Conservation (phyloP, 768 basidiomycete genomes). For the Xerocomus spinulosus region DNA sequence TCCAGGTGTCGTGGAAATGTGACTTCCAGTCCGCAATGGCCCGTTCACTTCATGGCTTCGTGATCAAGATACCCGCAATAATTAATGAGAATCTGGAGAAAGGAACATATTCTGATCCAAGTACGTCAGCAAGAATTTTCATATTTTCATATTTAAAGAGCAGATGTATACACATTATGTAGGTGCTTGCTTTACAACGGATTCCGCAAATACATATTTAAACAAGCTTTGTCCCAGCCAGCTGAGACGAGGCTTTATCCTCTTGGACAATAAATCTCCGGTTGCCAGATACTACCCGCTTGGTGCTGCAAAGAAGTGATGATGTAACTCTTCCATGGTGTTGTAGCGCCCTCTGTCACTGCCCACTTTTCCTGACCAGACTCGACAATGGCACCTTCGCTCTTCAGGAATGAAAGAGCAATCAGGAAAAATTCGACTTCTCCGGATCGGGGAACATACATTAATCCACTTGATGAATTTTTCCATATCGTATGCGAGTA, state of each 20-base stretch:
- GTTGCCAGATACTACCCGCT: slow-evolving; percentile 41
- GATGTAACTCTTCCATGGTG: slow-evolving; percentile 30
- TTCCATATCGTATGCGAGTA: slow-evolving; percentile 29
- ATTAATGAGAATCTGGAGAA: background rate
- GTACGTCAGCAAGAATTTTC: slow-evolving; percentile 6
- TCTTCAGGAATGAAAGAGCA: slow-evolving; percentile 13
- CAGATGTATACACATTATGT: slow-evolving; percentile 1
- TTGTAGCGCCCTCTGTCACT: slow-evolving; percentile 14
- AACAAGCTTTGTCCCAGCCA: slow-evolving; percentile 1
- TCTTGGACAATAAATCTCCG: slow-evolving; percentile 35
- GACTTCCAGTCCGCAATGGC: background rate
- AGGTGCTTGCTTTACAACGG: slow-evolving; percentile 13
- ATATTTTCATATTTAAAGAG: slow-evolving; percentile 1
- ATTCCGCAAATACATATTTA: slow-evolving; percentile 6
- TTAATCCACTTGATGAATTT: slow-evolving; percentile 29
- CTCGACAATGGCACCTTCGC: slow-evolving; percentile 27
- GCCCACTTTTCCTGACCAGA: slow-evolving; percentile 37
- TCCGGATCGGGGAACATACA: slow-evolving; percentile 21
- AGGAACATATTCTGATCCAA: background rate
- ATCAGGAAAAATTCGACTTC: background rate
- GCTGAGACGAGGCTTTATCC: slow-evolving; percentile 1
- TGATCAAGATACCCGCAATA: too few species aligned
- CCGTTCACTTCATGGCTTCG: background rate
- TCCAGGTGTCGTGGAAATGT: background rate
- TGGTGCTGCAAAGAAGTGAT: slow-evolving; percentile 38